Percentiles rank a stretch among this genome's conserved stretches.
Conservation (phyloP, 805 yeast genomes). For the Saccharomycopsis javanensis region DNA sequence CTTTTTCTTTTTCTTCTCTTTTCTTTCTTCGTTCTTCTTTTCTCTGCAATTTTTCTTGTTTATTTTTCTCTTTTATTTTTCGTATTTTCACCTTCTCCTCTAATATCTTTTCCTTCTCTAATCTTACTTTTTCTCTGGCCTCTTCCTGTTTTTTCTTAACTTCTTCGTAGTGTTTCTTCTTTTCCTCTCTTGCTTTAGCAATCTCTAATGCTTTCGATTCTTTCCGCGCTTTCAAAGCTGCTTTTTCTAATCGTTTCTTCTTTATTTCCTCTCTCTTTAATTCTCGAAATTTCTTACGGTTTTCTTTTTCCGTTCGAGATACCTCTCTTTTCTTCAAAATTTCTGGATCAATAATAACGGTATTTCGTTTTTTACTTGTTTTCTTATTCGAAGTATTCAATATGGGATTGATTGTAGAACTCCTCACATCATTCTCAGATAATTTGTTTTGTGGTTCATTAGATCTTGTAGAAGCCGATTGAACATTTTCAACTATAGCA, state of each 20-base stretch:
- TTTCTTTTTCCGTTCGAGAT: background rate
- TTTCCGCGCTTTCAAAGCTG: background rate
- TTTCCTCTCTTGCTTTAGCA: background rate
- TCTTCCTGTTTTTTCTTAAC: background rate
- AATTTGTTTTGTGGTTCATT: background rate
- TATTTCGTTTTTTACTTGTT: background rate
- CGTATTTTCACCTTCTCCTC: background rate
- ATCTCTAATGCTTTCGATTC: background rate
- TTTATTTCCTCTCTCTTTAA: background rate
- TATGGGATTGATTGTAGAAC: background rate
- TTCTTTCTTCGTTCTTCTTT: background rate
- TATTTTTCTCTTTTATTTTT: background rate
- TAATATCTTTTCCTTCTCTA: background rate
- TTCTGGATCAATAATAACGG: background rate
- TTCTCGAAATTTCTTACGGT: background rate
- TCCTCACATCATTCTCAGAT: background rate
- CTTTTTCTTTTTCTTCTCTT: background rate
- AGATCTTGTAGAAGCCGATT: background rate
- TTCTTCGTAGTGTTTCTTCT: background rate
- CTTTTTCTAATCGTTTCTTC: background rate
- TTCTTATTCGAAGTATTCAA: background rate
- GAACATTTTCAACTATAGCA: background rate
- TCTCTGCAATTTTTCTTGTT: background rate
- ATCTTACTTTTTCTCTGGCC: background rate
- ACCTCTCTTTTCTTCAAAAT: background rate